A percentile compares a stretch with the other conserved stretches of the same genome.
phyloP scores from a whole-genome alignment of 1,284 basidiomycete genomes.

The Cryptococcus amylolentus region DNA sequence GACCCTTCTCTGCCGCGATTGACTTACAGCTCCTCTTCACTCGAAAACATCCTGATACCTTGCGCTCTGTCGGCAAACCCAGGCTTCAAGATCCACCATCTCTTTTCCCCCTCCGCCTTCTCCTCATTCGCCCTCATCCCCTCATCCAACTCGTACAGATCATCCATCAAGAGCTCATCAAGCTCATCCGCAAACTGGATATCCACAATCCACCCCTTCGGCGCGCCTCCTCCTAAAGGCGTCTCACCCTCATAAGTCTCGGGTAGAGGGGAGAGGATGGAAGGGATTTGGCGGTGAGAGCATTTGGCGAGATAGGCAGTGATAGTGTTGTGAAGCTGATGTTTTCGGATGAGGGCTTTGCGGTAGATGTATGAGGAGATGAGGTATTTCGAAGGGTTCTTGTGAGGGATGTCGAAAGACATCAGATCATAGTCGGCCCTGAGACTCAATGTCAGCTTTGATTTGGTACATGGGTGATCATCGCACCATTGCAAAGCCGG shows the following conservation, averaged over 20 bases:
- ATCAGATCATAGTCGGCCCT: slow-evolving; percentile 66
- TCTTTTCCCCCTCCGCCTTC: slow-evolving; percentile 38
- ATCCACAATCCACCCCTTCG: slow-evolving; percentile 82
- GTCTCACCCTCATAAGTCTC: background rate
- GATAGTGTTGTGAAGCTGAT: slow-evolving; percentile 78
- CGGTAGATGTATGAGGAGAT: slow-evolving; percentile 85
- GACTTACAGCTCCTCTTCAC: slow-evolving; percentile 61
- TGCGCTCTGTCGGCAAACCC: slow-evolving; percentile 96
- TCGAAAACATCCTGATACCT: slow-evolving; percentile 88
- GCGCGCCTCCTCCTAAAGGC: slow-evolving; percentile 58
- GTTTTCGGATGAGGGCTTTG: slow-evolving; percentile 91
- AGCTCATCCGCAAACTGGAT: slow-evolving; percentile 90
- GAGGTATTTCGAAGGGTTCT: slow-evolving; percentile 53
- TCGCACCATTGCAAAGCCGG: slow-evolving; percentile 45
- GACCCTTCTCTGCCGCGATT: background rate
- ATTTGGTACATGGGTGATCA: background rate
- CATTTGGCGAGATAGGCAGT: slow-evolving; percentile 72
- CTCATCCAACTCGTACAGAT: slow-evolving; percentile 80
- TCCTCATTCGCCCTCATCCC: slow-evolving; percentile 56
- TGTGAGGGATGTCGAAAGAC: slow-evolving; percentile 65
- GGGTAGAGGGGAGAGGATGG: slow-evolving; percentile 8
- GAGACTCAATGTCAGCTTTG: background rate
- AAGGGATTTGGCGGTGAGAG: slow-evolving; percentile 34
- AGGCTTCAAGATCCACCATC: slow-evolving; percentile 91
- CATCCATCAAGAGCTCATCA: slow-evolving; percentile 89